phyloP scores from a whole-genome alignment of 2,329 filamentous ascomycete species.

The Fusarium tupiense region DNA sequence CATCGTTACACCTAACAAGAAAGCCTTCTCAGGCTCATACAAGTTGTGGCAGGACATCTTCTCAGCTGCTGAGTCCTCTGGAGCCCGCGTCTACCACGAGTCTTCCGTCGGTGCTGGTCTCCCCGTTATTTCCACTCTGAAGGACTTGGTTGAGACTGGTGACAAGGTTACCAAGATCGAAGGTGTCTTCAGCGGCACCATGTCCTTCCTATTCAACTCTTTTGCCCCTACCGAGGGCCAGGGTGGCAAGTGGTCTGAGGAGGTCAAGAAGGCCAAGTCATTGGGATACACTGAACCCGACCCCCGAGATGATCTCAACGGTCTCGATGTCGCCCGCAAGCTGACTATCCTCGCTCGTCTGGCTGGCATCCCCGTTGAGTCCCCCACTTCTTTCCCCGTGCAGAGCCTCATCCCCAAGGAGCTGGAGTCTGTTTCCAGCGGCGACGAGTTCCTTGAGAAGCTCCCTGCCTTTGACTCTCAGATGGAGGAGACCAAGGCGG shows the following conservation, averaged over 20 bases:
- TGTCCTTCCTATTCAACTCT: slow-evolving; percentile 98
- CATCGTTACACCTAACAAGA: slow-evolving; percentile 98
- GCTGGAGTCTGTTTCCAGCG: slow-evolving; percentile 78
- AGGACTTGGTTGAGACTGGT: slow-evolving; percentile 93
- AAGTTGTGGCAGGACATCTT: slow-evolving; percentile 91
- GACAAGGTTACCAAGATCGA: slow-evolving; percentile 93
- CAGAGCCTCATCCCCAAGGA: slow-evolving; percentile 92
- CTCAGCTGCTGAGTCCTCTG: slow-evolving; percentile 71
- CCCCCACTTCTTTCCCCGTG: slow-evolving; percentile 89
- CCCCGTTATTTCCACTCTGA: slow-evolving; percentile 91
- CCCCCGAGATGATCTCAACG: slow-evolving; percentile 86
- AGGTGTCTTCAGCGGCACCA: slow-evolving; percentile 96
- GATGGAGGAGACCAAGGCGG: slow-evolving; percentile 89
- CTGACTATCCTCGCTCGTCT: slow-evolving; percentile 92
- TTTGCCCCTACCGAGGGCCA: slow-evolving; percentile 83
- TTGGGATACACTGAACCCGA: slow-evolving; percentile 93
- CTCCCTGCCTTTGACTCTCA: slow-evolving; percentile 85
- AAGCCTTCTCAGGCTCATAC: slow-evolving; percentile 87
- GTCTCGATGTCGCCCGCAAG: slow-evolving; percentile 92
- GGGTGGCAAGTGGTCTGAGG: slow-evolving; percentile 87
- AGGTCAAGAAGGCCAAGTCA: slow-evolving; percentile 91
- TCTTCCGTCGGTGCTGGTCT: slow-evolving; percentile 93
- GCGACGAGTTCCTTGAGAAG: slow-evolving; percentile 85
- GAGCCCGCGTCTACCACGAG: slow-evolving; percentile 92
- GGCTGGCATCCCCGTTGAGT: slow-evolving; percentile 82